Conservation (phyloP, 257 asterid genomes). For the Pogostemon cablin region DNA sequence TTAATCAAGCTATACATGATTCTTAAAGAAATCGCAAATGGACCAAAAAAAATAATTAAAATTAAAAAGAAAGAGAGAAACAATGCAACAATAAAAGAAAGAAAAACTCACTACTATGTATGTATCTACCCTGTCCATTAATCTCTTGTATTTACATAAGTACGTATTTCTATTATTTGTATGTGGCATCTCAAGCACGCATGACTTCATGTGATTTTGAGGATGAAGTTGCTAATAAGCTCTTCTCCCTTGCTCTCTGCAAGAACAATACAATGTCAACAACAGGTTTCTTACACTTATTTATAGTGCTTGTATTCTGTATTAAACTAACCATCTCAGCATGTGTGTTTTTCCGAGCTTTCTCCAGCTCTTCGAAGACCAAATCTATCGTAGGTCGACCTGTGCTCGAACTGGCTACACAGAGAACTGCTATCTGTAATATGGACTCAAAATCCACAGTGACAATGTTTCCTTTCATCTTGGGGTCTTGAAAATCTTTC, state of each 20-base stretch:
- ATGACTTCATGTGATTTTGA: conserved; percentile 44
- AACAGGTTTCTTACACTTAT: neutral
- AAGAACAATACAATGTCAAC: neutral
- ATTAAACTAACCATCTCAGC: conserved; percentile 45
- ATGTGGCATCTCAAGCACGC: conserved; percentile 34
- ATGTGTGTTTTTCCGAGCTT: conserved; percentile 61
- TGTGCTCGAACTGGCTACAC: conserved; percentile 68
- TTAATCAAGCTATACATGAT: no score
- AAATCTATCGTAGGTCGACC: conserved; percentile 76
- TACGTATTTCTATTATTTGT: conserved; percentile 10
- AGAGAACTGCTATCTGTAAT: conserved; percentile 74
- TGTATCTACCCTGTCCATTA: neutral
- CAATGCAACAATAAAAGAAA: neutral
- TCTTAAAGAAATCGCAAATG: no score
- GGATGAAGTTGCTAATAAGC: conserved; percentile 37
- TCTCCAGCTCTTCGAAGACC: conserved; percentile 70
- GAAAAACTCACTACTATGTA: neutral
- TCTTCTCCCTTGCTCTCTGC: conserved; percentile 34
- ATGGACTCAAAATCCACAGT: conserved; percentile 71
- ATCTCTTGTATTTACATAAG: conserved; percentile 13
- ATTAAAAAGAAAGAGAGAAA: neutral
- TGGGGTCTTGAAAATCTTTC: conserved; percentile 66
- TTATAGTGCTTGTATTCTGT: neutral
- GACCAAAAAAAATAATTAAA: no score
- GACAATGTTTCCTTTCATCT: conserved; percentile 50